These are phyloP conservation scores for Tuber calosporum DNA, from an alignment of 495 filamentous ascomycete species.

Conservation along the genomic window DNA sequence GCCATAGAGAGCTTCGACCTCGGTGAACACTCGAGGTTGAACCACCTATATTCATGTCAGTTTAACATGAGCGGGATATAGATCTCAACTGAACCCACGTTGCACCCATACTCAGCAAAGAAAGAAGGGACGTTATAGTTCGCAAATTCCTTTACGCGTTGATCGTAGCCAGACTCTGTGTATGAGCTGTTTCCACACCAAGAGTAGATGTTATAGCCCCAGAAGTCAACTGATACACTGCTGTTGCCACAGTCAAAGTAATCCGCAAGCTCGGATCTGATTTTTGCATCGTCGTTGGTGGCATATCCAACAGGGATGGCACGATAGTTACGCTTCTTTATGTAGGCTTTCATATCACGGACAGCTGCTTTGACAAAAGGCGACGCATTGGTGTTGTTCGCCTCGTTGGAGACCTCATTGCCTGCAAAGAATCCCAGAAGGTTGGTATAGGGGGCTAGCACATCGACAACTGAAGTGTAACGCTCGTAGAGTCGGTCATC, in stretches of 20 bases:
- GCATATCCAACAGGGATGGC: constrained; percentile 88
- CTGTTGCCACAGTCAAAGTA: constrained; percentile 84
- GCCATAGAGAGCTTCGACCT: constrained; percentile 77
- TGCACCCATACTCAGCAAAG: constrained; percentile 98
- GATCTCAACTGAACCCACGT: constrained; percentile 43
- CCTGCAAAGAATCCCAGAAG: constrained; percentile 93
- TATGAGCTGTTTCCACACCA: constrained; percentile 86
- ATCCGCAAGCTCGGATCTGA: constrained; percentile 68
- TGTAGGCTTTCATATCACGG: constrained; percentile 89
- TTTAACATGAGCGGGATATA: not conserved
- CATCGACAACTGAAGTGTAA: constrained; percentile 79
- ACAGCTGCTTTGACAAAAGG: constrained; percentile 95
- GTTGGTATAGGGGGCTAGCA: constrained; percentile 71
- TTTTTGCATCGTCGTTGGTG: constrained; percentile 77
- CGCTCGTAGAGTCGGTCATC: constrained; percentile 63
- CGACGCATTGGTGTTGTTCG: constrained; percentile 72
- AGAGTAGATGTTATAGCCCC: constrained; percentile 98
- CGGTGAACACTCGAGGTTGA: constrained; percentile 68
- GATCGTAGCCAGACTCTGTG: constrained; percentile 64
- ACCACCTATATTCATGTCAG: constrained; percentile 45
- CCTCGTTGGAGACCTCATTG: constrained; percentile 87
- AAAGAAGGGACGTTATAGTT: constrained; percentile 88
- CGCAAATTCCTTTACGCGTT: constrained; percentile 70
- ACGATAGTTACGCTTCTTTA: constrained; percentile 67
- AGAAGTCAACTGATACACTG: constrained; percentile 73